Conservation (phyloP, 1,139 yeast species). For the Pichia sp. region DNA sequence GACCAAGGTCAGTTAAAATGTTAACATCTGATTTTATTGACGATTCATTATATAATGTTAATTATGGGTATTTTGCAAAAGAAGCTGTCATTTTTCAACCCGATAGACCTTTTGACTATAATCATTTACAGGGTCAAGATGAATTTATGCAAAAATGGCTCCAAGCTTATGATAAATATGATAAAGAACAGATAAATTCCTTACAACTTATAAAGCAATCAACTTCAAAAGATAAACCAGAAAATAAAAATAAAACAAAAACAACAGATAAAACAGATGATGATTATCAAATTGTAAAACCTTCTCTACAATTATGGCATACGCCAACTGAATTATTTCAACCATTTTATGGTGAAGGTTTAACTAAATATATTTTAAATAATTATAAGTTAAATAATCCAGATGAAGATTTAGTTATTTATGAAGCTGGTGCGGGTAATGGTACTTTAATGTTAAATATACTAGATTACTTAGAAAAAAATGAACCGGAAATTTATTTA, state of each 20-base stretch:
- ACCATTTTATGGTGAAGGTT: conserved; percentile 79
- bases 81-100: conserved; percentile 74
- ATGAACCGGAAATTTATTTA: conserved; percentile 66
- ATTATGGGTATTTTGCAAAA: conserved; percentile 74
- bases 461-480: conserved; percentile 54
- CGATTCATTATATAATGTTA: conserved; percentile 74
- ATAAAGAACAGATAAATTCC: conserved; percentile 27
- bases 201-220: conserved; percentile 9
- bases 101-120: conserved; percentile 54
- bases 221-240: background rate
- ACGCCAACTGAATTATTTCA: conserved; percentile 83
- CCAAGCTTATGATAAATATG: conserved; percentile 55
- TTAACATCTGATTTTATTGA: conserved; percentile 73
- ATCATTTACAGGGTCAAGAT: conserved; percentile 54
- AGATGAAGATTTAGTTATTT: conserved; percentile 59
- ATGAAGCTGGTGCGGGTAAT: conserved; percentile 90
- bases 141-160: conserved; percentile 69
- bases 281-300: conserved; percentile 26
- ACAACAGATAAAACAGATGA: conserved; percentile 4
- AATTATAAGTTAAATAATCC: conserved; percentile 66
- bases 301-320: conserved; percentile 74
- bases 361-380: conserved; percentile 68
- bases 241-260: background rate
- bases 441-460: conserved; percentile 80
- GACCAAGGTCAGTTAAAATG: conserved; percentile 68